These are phyloP conservation scores for Vanrija humicola DNA, from an alignment of 1,284 basidiomycete genomes.

Conservation along the genomic window DNA sequence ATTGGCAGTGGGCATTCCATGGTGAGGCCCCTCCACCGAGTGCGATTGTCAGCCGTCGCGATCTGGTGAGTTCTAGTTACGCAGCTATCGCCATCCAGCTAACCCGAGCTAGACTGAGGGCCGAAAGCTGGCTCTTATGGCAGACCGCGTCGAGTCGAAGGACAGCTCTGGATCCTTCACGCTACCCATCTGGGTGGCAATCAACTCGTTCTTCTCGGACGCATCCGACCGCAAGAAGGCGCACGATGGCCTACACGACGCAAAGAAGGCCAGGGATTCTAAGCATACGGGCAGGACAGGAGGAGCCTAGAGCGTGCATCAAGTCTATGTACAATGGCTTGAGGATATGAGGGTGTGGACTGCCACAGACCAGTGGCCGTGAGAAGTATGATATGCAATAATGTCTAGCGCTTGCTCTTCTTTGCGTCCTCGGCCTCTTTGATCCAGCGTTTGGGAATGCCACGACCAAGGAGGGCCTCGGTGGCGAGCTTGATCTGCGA, in stretches of 20 bases:
- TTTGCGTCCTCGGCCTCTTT: slow-evolving; percentile 49
- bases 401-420: slow-evolving; percentile 7
- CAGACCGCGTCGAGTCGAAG: slow-evolving; percentile 38
- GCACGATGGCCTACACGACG: neutral
- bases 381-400: no score
- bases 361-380: neutral
- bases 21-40: slow-evolving; percentile 49
- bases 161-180: slow-evolving; percentile 21
- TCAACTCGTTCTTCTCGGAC: slow-evolving; percentile 28
- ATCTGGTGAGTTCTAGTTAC: slow-evolving; percentile 40
- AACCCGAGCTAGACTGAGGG: slow-evolving; percentile 33
- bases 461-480: slow-evolving; percentile 62
- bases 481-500: slow-evolving; percentile 66
- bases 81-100: neutral
- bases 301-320: neutral
- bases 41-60: slow-evolving; percentile 45
- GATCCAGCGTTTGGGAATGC: slow-evolving; percentile 77
- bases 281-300: no score
- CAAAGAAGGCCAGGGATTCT: no score
- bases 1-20: slow-evolving; percentile 46
- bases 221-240: slow-evolving; percentile 19
- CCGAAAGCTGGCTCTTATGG: slow-evolving; percentile 42
- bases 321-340: neutral
- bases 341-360: neutral
- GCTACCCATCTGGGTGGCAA: slow-evolving; percentile 39